Conservation (phyloP, 83 land plant species). For the Larix sibirica region DNA sequence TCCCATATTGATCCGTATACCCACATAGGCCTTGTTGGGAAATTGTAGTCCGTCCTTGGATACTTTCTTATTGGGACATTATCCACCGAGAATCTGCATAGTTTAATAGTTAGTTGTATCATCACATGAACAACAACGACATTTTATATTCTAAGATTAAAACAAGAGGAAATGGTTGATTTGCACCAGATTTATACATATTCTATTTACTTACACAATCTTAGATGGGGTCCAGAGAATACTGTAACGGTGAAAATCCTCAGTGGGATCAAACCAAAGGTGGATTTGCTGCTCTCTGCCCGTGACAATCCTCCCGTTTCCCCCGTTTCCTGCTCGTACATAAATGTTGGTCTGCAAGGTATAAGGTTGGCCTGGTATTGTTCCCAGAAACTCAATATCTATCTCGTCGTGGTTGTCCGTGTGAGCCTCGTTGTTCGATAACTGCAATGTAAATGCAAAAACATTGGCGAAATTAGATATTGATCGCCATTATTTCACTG, state of each 20-base stretch:
- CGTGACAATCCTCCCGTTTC: conserved; percentile 57
- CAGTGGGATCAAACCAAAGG: conserved; percentile 92
- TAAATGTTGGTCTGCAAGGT: conserved; percentile 84
- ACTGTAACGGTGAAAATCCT: conserved; percentile 75
- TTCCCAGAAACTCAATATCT: conserved; percentile 89
- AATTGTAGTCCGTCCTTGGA: conserved; percentile 7
- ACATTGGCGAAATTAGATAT: too few species aligned
- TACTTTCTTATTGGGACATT: conserved; percentile 26
- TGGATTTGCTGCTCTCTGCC: conserved; percentile 87
- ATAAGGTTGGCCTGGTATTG: conserved; percentile 67
- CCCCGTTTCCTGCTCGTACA: conserved; percentile 43
- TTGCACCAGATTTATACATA: too few species aligned
- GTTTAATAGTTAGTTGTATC: too few species aligned
- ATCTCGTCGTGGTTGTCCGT: conserved; percentile 77
- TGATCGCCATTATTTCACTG: too few species aligned
- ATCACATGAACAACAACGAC: too few species aligned
- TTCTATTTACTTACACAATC: conserved; percentile 55
- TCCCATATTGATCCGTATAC: conserved; percentile 33
- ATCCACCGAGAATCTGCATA: conserved; percentile 37
- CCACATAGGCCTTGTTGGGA: conserved; percentile 36
- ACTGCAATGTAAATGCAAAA: conserved; percentile 29
- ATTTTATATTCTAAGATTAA: too few species aligned
- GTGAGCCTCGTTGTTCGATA: conserved; percentile 64
- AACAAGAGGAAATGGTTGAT: too few species aligned
- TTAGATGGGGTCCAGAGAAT: conserved; percentile 74